Percentiles rank a stretch among this genome's conserved stretches.
These are phyloP conservation scores for Puccinia polysora DNA, from an alignment of 1,284 basidiomycete genomes.

Conservation along the genomic window DNA sequence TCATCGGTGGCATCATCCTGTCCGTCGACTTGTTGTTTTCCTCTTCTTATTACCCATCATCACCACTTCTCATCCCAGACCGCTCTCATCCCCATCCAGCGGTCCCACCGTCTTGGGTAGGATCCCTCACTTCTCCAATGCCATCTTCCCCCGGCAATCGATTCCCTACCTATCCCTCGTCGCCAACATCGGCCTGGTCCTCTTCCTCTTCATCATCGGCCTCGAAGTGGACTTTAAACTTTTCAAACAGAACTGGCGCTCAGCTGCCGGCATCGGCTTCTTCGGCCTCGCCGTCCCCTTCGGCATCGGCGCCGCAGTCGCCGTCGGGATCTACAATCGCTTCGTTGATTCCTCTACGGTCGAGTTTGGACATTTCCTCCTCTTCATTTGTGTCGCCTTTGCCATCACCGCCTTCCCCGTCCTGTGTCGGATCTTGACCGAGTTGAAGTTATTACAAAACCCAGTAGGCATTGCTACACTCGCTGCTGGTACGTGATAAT, in stretches of 20 bases:
- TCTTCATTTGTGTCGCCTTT: constrained; percentile 76
- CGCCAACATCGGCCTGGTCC: constrained; percentile 71
- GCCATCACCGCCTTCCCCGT: constrained; percentile 75
- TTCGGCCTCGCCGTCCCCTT: constrained; percentile 72
- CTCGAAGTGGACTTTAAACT: constrained; percentile 78
- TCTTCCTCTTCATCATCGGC: constrained; percentile 72
- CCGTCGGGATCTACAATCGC: constrained; percentile 70
- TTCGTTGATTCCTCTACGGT: constrained; percentile 65
- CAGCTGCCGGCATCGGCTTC: constrained; percentile 57
- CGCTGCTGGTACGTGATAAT: constrained; percentile 63
- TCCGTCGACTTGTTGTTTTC: constrained; percentile 41
- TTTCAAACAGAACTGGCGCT: constrained; percentile 64
- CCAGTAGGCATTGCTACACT: constrained; percentile 88
- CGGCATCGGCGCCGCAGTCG: constrained; percentile 74
- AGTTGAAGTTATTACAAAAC: constrained; percentile 72
- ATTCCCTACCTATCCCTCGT: constrained; percentile 69
- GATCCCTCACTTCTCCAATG: constrained; percentile 73
- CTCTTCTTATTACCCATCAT: not conserved
- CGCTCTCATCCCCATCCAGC: not conserved
- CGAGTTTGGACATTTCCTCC: constrained; percentile 78
- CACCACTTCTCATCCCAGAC: not conserved
- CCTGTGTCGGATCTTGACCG: constrained; percentile 77
- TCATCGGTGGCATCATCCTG: constrained; percentile 75
- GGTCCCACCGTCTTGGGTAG: constrained; percentile 52
- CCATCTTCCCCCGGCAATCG: constrained; percentile 72